phyloP scores from a whole-genome alignment of 1,284 basidiomycete species.

The Trametes pubescens region DNA sequence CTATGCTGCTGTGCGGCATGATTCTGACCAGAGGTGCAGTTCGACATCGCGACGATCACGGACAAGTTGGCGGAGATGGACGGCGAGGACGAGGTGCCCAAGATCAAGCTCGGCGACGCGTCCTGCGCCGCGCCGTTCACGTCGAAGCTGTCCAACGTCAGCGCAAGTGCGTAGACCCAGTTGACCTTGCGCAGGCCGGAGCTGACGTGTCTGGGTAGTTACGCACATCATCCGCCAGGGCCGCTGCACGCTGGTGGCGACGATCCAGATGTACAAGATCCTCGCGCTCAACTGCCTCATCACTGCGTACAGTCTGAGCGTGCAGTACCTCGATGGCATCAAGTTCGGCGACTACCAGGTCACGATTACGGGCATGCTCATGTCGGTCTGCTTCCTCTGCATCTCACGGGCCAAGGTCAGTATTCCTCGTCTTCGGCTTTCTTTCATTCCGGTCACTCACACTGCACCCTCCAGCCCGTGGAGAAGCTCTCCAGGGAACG shows the following conservation, averaged over 20 bases:
- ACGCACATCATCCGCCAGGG: conserved; percentile 97
- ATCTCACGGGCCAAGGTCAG: conserved; percentile 94
- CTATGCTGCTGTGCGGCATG: conserved; percentile 3
- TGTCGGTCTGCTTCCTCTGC: conserved; percentile 97
- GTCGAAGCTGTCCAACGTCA: conserved; percentile 92
- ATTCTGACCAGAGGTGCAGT: conserved; percentile 55
- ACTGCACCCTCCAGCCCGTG: conserved; percentile 69
- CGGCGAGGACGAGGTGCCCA: conserved; percentile 90
- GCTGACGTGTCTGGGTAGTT: conserved; percentile 56
- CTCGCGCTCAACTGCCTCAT: conserved; percentile 95
- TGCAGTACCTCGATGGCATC: conserved; percentile 96
- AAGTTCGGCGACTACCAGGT: conserved; percentile 98
- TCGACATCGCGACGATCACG: conserved; percentile 88
- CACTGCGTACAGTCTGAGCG: conserved; percentile 94
- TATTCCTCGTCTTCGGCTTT: too few relatives aligned
- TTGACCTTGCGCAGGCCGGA: not conserved
- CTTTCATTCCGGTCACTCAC: not conserved
- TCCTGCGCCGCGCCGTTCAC: conserved; percentile 98
- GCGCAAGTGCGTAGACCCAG: conserved; percentile 73
- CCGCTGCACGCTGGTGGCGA: conserved; percentile 95
- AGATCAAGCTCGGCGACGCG: conserved; percentile 97
- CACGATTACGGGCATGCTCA: conserved; percentile 92
- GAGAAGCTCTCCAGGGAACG: conserved; percentile 92
- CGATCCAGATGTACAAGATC: conserved; percentile 99
- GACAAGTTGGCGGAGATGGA: conserved; percentile 93